Percentiles rank a stretch among this genome's conserved stretches.
Conservation (phyloP, 179 eudicot species). For the Actinidia arguta region DNA sequence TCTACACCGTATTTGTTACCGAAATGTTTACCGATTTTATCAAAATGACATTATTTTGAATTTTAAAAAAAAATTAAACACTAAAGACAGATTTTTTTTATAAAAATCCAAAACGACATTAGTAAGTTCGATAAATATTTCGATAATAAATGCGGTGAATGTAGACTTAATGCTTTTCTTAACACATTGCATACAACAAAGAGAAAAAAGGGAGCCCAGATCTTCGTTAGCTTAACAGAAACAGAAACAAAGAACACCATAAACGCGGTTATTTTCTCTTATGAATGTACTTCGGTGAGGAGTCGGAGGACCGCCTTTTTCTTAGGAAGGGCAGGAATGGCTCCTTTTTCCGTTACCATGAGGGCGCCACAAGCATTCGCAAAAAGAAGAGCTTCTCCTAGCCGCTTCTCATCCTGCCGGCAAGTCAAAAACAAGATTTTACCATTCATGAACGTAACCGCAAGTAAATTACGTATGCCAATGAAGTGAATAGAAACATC, state of each 20-base stretch:
- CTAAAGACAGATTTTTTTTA: no score
- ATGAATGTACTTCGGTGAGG: conserved; percentile 17
- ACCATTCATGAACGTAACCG: background rate
- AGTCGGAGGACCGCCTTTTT: conserved; percentile 50
- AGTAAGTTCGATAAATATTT: no score
- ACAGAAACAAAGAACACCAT: background rate
- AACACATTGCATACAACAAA: background rate
- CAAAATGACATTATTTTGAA: no score
- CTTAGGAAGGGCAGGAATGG: conserved; percentile 78
- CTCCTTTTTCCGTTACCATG: conserved; percentile 76
- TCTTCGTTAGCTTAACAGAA: conserved; percentile 6
- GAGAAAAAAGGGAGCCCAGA: background rate
- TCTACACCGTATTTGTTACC: no score
- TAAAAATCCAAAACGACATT: no score
- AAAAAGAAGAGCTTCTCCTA: conserved; percentile 63
- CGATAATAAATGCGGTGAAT: no score
- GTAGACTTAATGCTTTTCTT: no score
- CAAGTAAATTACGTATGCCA: background rate
- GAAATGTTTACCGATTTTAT: no score
- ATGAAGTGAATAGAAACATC: background rate
- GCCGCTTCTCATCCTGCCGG: conserved; percentile 67
- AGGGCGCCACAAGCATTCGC: conserved; percentile 89
- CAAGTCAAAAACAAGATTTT: background rate
- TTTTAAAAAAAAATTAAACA: no score
- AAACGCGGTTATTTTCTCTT: background rate